Evolutionary conservation across 1,139 yeast genomes (phyloP).

Genomic region (Candida sojae): DNA sequence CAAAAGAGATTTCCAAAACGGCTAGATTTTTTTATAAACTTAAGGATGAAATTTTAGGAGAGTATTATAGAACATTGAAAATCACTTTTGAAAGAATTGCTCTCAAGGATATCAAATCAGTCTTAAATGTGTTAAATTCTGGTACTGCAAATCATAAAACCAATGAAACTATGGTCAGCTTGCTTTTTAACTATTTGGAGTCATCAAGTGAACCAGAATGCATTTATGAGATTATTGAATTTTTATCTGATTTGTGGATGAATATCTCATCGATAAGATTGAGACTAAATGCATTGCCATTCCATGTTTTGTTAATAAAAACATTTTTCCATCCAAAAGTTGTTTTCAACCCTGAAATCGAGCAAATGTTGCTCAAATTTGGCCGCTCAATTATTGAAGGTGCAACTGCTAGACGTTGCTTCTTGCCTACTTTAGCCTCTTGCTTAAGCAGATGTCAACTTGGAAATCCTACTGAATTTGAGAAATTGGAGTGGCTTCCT

Average conservation of each 20-base stretch:
- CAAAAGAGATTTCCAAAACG: constrained; percentile 22
- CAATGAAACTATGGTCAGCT: constrained; percentile 25
- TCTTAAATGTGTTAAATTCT: constrained; percentile 20
- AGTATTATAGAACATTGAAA: constrained; percentile 25
- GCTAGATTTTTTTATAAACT: constrained; percentile 44
- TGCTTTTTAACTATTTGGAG: constrained; percentile 15
- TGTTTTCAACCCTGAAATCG: constrained; percentile 22
- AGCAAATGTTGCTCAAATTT: constrained; percentile 33
- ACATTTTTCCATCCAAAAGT: constrained; percentile 33
- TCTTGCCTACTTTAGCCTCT: constrained; percentile 61
- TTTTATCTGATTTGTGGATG: constrained; percentile 55
- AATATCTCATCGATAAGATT: constrained; percentile 61
- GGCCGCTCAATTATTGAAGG: constrained; percentile 47
- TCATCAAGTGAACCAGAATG: background rate
- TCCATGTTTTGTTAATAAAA: constrained; percentile 60
- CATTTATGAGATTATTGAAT: constrained; percentile 23
- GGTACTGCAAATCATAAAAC: constrained; percentile 27
- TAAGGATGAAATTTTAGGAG: constrained; percentile 40
- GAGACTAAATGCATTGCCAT: constrained; percentile 61
- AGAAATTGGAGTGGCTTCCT: constrained; percentile 52
- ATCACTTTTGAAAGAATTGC: constrained; percentile 9
- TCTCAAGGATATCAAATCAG: constrained; percentile 8
- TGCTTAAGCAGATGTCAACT: constrained; percentile 45
- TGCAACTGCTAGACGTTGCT: constrained; percentile 65
- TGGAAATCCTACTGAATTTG: constrained; percentile 29